These are phyloP conservation scores for Alternaria sp. DNA, from an alignment of 2,329 filamentous ascomycete species.

Conservation along the genomic window DNA sequence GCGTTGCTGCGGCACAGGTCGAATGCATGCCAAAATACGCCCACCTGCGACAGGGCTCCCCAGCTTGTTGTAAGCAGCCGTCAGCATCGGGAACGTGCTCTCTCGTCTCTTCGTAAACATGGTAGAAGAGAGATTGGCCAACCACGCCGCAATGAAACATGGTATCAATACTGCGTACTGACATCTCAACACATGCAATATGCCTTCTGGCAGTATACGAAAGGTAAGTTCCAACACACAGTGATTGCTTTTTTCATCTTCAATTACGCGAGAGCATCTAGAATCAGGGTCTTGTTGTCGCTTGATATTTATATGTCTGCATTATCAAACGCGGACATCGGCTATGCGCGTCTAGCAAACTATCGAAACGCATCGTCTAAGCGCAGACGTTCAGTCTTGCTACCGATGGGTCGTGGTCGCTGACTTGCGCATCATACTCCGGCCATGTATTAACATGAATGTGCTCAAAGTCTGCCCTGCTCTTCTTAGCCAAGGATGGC, in stretches of 20 bases:
- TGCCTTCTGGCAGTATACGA: background rate
- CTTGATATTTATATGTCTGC: constrained; percentile 1
- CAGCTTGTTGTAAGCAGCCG: background rate
- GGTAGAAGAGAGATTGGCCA: constrained; percentile 1
- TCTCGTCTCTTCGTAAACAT: background rate
- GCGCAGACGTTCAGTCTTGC: constrained; percentile 67
- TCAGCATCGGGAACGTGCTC: constrained; percentile 7
- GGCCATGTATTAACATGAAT: constrained; percentile 76
- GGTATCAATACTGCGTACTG: constrained; percentile 6
- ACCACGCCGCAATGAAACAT: constrained; percentile 21
- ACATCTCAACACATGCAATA: constrained; percentile 4
- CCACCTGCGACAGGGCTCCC: constrained; percentile 1
- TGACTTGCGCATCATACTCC: constrained; percentile 61
- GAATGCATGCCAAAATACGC: constrained; percentile 6
- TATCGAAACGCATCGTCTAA: constrained; percentile 14
- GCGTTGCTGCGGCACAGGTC: constrained; percentile 8
- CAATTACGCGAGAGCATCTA: background rate
- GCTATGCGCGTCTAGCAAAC: constrained; percentile 6
- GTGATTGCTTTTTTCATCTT: background rate
- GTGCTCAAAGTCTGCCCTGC: constrained; percentile 64
- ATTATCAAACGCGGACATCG: background rate
- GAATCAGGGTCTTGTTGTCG: background rate
- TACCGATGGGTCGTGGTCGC: constrained; percentile 74
- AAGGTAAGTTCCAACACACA: background rate
- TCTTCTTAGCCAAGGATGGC: constrained; percentile 52